Percentiles rank a stretch among this genome's conserved stretches.
Conservation (phyloP, 768 basidiomycete genomes). For the Galerina sulciceps region DNA sequence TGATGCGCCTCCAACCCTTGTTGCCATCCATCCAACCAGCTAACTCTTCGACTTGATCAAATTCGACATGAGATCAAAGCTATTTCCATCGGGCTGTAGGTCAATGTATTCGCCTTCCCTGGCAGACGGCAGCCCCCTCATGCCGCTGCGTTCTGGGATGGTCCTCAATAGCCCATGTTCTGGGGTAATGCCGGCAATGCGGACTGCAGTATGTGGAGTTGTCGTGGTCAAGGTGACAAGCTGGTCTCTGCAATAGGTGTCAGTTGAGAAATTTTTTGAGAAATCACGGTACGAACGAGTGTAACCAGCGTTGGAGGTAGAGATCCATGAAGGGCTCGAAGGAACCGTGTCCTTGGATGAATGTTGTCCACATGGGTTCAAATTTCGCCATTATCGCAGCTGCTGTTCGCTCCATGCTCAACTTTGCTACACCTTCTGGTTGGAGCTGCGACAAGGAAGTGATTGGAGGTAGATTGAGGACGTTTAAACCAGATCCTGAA, state of each 20-base stretch:
- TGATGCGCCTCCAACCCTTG: background rate
- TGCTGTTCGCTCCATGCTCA: slow-evolving; percentile 75
- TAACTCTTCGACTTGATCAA: slow-evolving; percentile 67
- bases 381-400: slow-evolving; percentile 80
- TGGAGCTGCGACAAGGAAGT: slow-evolving; percentile 77
- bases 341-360: slow-evolving; percentile 65
- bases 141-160: slow-evolving; percentile 55
- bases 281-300: slow-evolving; percentile 67
- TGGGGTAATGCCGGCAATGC: slow-evolving; percentile 83
- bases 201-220: slow-evolving; percentile 67
- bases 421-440: slow-evolving; percentile 27
- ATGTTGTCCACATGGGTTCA: slow-evolving; percentile 76
- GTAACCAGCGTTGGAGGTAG: slow-evolving; percentile 87
- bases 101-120: slow-evolving; percentile 67
- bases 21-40: too few species aligned
- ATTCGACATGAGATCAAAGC: slow-evolving; percentile 93
- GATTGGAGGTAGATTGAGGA: slow-evolving; percentile 81
- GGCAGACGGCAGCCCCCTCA: slow-evolving; percentile 17
- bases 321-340: slow-evolving; percentile 83
- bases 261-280: background rate
- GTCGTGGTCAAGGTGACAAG: slow-evolving; percentile 81
- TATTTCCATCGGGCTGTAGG: slow-evolving; percentile 95
- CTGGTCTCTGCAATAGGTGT: slow-evolving; percentile 62
- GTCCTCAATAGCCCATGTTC: slow-evolving; percentile 91
- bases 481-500: slow-evolving; percentile 88